phyloP scores from a whole-genome alignment of 2,329 filamentous ascomycete species.

The Talaromyces sp. region DNA sequence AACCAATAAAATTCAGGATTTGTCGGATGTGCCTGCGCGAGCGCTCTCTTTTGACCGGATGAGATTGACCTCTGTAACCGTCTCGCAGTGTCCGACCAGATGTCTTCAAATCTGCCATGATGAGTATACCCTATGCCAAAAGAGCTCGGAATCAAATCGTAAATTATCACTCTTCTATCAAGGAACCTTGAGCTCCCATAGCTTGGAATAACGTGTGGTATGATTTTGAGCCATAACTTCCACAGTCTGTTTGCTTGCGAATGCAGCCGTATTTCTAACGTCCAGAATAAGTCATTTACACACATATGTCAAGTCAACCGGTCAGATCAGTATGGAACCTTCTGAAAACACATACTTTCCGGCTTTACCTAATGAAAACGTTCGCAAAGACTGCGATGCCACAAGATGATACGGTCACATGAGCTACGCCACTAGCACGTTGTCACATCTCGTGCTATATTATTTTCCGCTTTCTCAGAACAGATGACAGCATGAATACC shows the following conservation, averaged over 20 bases:
- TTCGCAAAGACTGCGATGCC: not conserved
- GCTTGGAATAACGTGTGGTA: not conserved
- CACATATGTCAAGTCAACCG: not conserved
- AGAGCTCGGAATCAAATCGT: no score
- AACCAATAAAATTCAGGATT: conserved; percentile 6
- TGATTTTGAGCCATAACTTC: not conserved
- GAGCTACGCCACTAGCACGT: not conserved
- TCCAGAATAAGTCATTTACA: not conserved
- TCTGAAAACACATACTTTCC: not conserved
- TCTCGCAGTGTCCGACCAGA: not conserved
- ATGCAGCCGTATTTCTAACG: not conserved
- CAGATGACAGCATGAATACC: not conserved
- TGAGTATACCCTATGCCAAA: not conserved
- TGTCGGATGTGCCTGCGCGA: not conserved
- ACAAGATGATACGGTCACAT: conserved; percentile 10
- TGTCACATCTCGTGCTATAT: not conserved
- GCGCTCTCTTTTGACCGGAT: not conserved
- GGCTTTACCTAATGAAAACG: not conserved
- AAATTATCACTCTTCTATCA: not conserved
- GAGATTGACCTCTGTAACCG: not conserved
- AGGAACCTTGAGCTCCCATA: not conserved
- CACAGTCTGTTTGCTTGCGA: not conserved
- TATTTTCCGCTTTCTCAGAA: not conserved
- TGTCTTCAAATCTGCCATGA: not conserved
- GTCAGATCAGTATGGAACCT: not conserved